Base-by-base conservation (phyloP, 1,284 basidiomycete genomes). In the Fomitopsis pinicola region DNA sequence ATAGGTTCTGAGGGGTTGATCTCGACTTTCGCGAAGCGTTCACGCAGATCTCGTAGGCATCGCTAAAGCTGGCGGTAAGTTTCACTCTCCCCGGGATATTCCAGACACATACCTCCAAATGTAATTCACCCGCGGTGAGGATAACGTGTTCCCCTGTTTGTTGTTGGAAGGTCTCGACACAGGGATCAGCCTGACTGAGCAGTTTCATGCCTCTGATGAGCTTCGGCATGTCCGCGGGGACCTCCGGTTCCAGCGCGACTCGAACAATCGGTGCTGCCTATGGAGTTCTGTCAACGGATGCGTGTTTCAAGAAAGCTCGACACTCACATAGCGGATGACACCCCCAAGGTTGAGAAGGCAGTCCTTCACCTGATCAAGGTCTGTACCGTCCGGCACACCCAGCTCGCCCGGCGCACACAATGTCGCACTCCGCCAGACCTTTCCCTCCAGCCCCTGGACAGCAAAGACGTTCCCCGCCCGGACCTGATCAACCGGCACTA, bases 101-200 rank as follows among this genome's bases (percentile, higher is more conserved):
- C 15, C 15, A n/a, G 9, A 2, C 12, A 64, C 73, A 30, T 62
- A 94, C 94, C 85, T 99, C 97, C 26, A 99, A 79, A 75, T 99
- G 97, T 60, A 99, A 77, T 73, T 99, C 97, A 59, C 97, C 97
- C 0, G 97, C 97, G 7, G 94, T 94, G 63, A 98, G 77, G 67
- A 99, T 98, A 59, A 99, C 97, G 74, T 98, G 93, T 76, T 99
- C 97, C 45, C 97, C 97, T 0, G 95, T 98, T 69, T 95, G 88
- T 75, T 99, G 97, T 64, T 98, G 94, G 72, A 98, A 92, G 0
- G 93, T 96, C 74, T 99, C 95, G 17, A 97, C 97, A 68, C 96
- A 99, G 1, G 97, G 97, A 76, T 99, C 97, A 5, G 96, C 91
- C 74, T 98, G 96, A 69, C 92, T 93, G 35, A 99, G 85, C 36